These are phyloP conservation scores for Daldinia childiae DNA, from an alignment of 495 filamentous ascomycete species.

Conservation along the genomic window DNA sequence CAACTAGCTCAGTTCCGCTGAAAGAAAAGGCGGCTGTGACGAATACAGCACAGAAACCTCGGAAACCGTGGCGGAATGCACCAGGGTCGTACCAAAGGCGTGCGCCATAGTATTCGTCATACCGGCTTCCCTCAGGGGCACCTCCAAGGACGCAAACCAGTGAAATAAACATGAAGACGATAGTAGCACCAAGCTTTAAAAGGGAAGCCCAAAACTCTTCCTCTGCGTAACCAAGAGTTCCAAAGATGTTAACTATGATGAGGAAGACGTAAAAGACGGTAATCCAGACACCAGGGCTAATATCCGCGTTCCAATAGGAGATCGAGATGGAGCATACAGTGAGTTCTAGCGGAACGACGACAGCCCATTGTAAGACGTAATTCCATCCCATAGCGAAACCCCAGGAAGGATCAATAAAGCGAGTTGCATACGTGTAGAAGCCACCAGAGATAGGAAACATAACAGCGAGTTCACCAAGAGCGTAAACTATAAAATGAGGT, in stretches of 20 bases:
- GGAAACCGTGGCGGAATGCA: constrained; percentile 75
- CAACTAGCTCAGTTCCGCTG: constrained; percentile 75
- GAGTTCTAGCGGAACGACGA: constrained; percentile 65
- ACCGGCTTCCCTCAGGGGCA: constrained; percentile 60
- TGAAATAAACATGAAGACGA: constrained; percentile 77
- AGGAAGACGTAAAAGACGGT: constrained; percentile 64
- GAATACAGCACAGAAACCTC: constrained; percentile 77
- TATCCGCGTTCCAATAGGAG: constrained; percentile 63
- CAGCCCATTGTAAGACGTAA: constrained; percentile 73
- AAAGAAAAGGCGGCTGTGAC: constrained; percentile 80
- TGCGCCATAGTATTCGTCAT: constrained; percentile 67
- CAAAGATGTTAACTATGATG: constrained; percentile 74
- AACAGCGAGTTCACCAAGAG: constrained; percentile 77
- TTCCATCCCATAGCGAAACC: constrained; percentile 92
- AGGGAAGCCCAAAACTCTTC: constrained; percentile 64
- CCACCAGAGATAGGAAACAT: constrained; percentile 72
- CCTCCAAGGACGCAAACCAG: constrained; percentile 76
- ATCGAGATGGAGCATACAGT: constrained; percentile 65
- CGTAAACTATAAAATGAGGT: constrained; percentile 59
- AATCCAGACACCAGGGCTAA: constrained; percentile 72
- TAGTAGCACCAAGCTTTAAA: constrained; percentile 68
- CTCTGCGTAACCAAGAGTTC: constrained; percentile 77
- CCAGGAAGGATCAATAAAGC: constrained; percentile 79
- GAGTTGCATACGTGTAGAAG: constrained; percentile 72
- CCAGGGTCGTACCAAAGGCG: constrained; percentile 73